Evolutionary conservation across 306 rosid species (phyloP), one percentile per base, ranked within the genome.

Genomic region (Lupinus albus): DNA sequence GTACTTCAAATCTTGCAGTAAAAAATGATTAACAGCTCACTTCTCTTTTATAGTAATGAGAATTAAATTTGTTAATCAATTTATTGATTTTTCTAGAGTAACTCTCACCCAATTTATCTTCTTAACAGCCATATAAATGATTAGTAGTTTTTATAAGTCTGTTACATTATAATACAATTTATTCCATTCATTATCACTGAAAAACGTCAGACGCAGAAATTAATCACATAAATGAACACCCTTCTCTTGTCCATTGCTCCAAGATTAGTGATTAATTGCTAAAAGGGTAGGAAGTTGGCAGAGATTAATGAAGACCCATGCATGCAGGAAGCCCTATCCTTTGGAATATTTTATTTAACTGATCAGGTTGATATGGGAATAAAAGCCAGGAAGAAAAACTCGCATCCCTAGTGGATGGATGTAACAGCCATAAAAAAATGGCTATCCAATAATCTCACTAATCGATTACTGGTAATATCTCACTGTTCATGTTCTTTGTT

Each of bases 281-380:
- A 68, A 46, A 33, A n/a, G 38, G 18, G 32, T 20, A 61, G 58
- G 12, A 36, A 61, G 71, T 36, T 55, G 51, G 64, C 47, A 6
- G 33, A n/a, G n/a, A n/a, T n/a, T n/a, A n/a, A n/a, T 61, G 78
- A 71, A 41, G 41, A 61, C 25, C 44, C 81, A 74, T 82, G 64
- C 74, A 72, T 45, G 59, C 60, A 68, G 35, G 4, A 64, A 9
- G 20, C 49, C 0, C 32, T 47, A 6, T 41, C 49, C 16, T n/a
- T n/a, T n/a, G n/a, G n/a, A n/a, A n/a, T n/a, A n/a, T n/a, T n/a
- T n/a, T n/a, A n/a, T n/a, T n/a, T n/a, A n/a, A n/a, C n/a, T n/a
- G n/a, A n/a, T n/a, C n/a, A n/a, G 30, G 4, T 9, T 38, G 12
- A 47, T 47, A 32, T 41, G n/a, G n/a, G n/a, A n/a, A n/a, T n/a